Evolutionary conservation across 352 stramenopile genomes (phyloP).

Genomic region (Pythium sp.): DNA sequence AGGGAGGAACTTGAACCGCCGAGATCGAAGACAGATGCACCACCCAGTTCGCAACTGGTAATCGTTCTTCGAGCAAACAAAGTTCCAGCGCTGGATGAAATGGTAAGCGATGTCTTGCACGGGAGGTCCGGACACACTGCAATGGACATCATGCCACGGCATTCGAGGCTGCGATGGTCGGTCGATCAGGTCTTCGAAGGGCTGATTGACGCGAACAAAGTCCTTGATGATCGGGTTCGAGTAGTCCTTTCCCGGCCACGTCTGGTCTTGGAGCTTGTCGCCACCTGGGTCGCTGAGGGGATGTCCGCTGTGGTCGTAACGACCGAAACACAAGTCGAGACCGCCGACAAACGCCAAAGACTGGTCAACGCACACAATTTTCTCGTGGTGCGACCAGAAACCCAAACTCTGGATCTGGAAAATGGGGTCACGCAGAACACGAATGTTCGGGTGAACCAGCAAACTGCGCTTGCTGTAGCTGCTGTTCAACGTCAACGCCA

Average conservation of each 20-base stretch:
- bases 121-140: conserved; percentile 71
- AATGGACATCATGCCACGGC: conserved; percentile 90
- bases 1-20: conserved; percentile 79
- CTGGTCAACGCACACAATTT: conserved; percentile 91
- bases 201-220: conserved; percentile 83
- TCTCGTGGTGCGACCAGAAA: conserved; percentile 94
- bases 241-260: conserved; percentile 85
- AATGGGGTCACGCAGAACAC: conserved; percentile 87
- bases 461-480: conserved; percentile 81
- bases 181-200: conserved; percentile 84
- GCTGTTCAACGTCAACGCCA: conserved; percentile 87
- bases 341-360: conserved; percentile 79
- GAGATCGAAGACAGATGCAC: conserved; percentile 84
- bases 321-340: conserved; percentile 87
- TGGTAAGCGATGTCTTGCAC: conserved; percentile 87
- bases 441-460: conserved; percentile 84
- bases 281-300: conserved; percentile 65
- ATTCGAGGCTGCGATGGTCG: conserved; percentile 73
- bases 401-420: conserved; percentile 89
- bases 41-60: conserved; percentile 83
- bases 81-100: conserved; percentile 93
- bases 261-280: conserved; percentile 45
- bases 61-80: conserved; percentile 86
- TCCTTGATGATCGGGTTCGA: conserved; percentile 90
- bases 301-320: conserved; percentile 82